Base-by-base conservation (phyloP, 2,329 filamentous ascomycete species). In the Niveomyces coronatus region DNA sequence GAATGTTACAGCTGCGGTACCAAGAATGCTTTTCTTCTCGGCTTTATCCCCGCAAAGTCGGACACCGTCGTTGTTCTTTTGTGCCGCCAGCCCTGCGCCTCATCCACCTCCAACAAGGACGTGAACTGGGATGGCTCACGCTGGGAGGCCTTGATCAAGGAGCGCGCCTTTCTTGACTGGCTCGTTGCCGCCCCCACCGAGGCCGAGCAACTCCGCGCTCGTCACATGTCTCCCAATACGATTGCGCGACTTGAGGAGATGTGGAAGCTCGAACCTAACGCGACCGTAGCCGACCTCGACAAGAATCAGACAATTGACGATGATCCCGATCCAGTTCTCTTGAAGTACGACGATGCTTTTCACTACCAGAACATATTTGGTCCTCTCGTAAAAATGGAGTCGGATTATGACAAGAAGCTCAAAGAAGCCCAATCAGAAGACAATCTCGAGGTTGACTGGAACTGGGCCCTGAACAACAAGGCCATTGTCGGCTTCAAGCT, bases 101-200 rank as follows among this genome's bases (percentile, higher is more conserved):
- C 91, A 19, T 89, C 85, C 64, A 84, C 88, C 2, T 96, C 91
- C 23, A 89, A 86, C 47, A 98, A 98, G 63, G 91, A 98, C 54
- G 96, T 98, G 88, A 98, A 91, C 59, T 98, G 91, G 91, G 91
- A 98, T 58, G 93, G 88, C 5, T 94, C 89, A 18, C 79, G 88
- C 55, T 98, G 91, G 91, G 88, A 96, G 58, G 91, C 91, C 10
- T 70, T 98, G 42, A 96, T 98, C 47, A 88, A 95, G 60, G 91
- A 98, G 55, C 85, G 91, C 35, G 91, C 87, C 13, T 98, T 98
- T 57, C 64, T 98, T 26, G 74, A 82, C 27, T 98, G 91, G 91
- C 83, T 98, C 17, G 89, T 98, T 7, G 77, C 79, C 31, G 71
- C 83, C 9, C 91, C 91, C 1, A 85, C 84, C 23, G 93, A 98